These are phyloP conservation scores for Triangularia setosa DNA, from an alignment of 2,329 filamentous ascomycete genomes.

Conservation along the genomic window DNA sequence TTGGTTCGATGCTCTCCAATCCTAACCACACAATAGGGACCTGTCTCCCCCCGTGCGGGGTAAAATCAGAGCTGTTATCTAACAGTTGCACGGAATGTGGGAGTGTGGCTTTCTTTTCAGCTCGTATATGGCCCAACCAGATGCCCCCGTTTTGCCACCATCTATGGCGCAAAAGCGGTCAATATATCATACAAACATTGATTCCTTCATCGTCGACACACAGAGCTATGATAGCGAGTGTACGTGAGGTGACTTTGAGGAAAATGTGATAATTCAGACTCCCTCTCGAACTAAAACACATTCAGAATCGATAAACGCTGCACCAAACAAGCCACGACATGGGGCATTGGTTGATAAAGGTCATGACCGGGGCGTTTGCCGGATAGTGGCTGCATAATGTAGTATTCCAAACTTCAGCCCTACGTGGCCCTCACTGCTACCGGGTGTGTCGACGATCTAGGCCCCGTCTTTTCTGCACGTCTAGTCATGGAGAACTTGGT, in stretches of 20 bases:
- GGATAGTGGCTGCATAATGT: background rate
- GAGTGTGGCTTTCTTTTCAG: background rate
- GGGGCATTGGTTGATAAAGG: background rate
- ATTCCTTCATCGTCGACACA: background rate
- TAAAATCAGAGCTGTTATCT: background rate
- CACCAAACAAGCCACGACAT: background rate
- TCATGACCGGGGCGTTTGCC: background rate
- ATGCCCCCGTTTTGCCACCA: background rate
- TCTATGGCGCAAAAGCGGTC: background rate
- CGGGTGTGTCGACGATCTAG: background rate
- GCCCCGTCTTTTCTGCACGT: background rate
- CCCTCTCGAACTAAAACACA: background rate
- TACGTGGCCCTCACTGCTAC: background rate
- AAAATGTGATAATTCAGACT: background rate
- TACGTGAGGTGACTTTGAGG: background rate
- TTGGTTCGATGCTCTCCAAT: no score
- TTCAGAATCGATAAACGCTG: background rate
- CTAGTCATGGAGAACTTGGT: background rate
- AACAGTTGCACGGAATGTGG: background rate
- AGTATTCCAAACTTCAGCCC: background rate
- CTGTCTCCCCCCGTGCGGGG: background rate
- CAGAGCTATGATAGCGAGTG: background rate
- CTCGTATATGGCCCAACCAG: background rate
- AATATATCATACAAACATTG: background rate
- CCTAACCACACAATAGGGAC: background rate